phyloP scores from a whole-genome alignment of 139 green algal genomes.

The Picochlorum sp. region DNA sequence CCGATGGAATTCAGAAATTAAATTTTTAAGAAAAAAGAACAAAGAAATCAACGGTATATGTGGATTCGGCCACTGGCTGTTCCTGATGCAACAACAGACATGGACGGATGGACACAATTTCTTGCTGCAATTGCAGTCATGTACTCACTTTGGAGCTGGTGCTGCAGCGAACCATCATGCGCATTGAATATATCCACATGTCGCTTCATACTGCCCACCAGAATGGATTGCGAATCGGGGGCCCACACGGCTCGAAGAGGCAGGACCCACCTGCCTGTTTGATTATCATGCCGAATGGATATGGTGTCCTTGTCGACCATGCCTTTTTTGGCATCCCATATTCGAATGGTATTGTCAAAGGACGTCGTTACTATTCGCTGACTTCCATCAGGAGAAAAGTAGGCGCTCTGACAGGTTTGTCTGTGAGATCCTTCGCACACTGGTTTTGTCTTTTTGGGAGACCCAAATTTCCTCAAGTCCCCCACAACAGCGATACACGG shows the following conservation, averaged over 20 bases:
- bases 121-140: slow-evolving; percentile 53
- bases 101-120: slow-evolving; percentile 29
- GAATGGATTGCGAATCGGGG: background rate
- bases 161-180: slow-evolving; percentile 7
- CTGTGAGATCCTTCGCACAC: background rate
- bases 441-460: slow-evolving; percentile 9
- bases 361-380: slow-evolving; percentile 45
- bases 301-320: slow-evolving; percentile 2
- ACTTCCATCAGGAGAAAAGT: slow-evolving; percentile 39
- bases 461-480: slow-evolving; percentile 44
- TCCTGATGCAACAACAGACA: slow-evolving; percentile 35
- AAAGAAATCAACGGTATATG: no score
- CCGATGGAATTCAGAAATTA: no score
- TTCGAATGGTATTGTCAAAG: slow-evolving; percentile 56
- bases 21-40: no score
- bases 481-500: slow-evolving; percentile 46
- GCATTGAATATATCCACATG: slow-evolving; percentile 38
- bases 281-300: slow-evolving; percentile 48
- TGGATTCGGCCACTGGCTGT: background rate
- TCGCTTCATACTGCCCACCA: slow-evolving; percentile 44
- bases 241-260: slow-evolving; percentile 11
- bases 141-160: slow-evolving; percentile 23
- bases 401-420: slow-evolving; percentile 44
- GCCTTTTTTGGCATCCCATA: slow-evolving; percentile 45
- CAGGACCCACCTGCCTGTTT: slow-evolving; percentile 43